phyloP scores from a whole-genome alignment of 257 asterid species.

The Nicotiana knightiana region DNA sequence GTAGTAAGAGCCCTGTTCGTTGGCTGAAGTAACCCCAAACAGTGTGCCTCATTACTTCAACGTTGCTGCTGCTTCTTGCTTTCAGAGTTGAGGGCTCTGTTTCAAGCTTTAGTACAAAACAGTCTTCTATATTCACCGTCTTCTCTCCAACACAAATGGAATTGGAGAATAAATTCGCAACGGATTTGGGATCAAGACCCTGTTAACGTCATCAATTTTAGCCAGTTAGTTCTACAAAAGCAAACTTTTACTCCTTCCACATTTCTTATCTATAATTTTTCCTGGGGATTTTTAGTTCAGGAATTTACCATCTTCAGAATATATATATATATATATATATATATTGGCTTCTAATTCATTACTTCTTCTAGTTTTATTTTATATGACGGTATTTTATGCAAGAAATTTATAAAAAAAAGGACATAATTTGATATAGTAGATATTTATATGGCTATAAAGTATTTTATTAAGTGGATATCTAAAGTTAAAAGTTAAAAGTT shows the following conservation, averaged over 20 bases:
- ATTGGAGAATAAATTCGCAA: slow-evolving; percentile 30
- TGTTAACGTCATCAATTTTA: not conserved
- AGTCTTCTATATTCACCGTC: slow-evolving; percentile 27
- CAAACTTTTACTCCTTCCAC: not conserved
- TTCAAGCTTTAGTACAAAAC: slow-evolving; percentile 36
- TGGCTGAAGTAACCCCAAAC: slow-evolving; percentile 22
- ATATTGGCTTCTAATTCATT: not conserved
- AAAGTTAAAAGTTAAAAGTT: no score
- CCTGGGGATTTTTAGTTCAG: not conserved
- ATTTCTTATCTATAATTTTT: not conserved
- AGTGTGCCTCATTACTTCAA: slow-evolving; percentile 34
- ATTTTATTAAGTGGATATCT: no score
- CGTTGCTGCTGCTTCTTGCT: slow-evolving; percentile 28
- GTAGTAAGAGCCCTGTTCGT: slow-evolving; percentile 30
- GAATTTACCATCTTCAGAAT: not conserved
- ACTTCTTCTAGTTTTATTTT: no score
- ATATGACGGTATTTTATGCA: no score
- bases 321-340: not conserved
- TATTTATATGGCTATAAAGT: no score
- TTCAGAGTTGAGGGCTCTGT: slow-evolving; percentile 14
- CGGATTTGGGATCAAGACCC: slow-evolving; percentile 40
- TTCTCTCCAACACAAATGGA: slow-evolving; percentile 41
- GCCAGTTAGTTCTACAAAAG: not conserved
- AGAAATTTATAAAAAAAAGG: no score
- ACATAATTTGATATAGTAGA: no score